Conservation (phyloP, 2,329 filamentous ascomycete species). For the Claviceps cyperi region DNA sequence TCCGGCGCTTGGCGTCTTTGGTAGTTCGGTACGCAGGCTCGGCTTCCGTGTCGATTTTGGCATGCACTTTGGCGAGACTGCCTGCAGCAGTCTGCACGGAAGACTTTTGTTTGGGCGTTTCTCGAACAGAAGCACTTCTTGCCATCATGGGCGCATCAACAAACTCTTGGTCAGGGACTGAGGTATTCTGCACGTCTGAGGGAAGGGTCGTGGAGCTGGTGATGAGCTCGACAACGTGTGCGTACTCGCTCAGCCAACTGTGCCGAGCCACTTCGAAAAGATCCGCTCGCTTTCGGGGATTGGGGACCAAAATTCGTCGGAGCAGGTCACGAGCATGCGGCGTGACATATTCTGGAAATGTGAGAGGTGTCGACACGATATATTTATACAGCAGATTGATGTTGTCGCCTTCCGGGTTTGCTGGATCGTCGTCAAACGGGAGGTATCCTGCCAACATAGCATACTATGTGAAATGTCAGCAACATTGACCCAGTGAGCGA, state of each 20-base stretch:
- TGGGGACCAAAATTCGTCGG: slow-evolving; percentile 84
- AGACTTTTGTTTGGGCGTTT: slow-evolving; percentile 58
- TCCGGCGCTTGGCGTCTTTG: slow-evolving; percentile 81
- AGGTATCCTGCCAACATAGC: slow-evolving; percentile 97
- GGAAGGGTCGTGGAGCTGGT: slow-evolving; percentile 87
- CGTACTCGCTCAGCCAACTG: slow-evolving; percentile 95
- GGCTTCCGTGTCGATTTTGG: slow-evolving; percentile 54
- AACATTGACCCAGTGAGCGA: no score
- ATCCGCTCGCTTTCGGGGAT: slow-evolving; percentile 87
- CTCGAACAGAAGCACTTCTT: slow-evolving; percentile 86
- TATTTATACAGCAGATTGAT: slow-evolving; percentile 99
- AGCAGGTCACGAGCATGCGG: slow-evolving; percentile 89
- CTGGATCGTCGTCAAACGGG: slow-evolving; percentile 94
- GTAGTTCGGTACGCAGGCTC: slow-evolving; percentile 45
- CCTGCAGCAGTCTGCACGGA: slow-evolving; percentile 34
- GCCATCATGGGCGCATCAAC: slow-evolving; percentile 48
- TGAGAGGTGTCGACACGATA: slow-evolving; percentile 91
- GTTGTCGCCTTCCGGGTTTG: slow-evolving; percentile 96
- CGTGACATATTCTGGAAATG: slow-evolving; percentile 97
- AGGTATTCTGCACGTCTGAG: slow-evolving; percentile 70
- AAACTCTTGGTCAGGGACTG: slow-evolving; percentile 43
- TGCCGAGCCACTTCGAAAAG: slow-evolving; percentile 94
- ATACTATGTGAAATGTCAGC: slow-evolving; percentile 48
- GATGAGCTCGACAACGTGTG: slow-evolving; percentile 92
- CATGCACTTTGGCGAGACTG: slow-evolving; percentile 58